These are phyloP conservation scores for Anacardium occidentale DNA, from an alignment of 345 rosid genomes.

Conservation along the genomic window DNA sequence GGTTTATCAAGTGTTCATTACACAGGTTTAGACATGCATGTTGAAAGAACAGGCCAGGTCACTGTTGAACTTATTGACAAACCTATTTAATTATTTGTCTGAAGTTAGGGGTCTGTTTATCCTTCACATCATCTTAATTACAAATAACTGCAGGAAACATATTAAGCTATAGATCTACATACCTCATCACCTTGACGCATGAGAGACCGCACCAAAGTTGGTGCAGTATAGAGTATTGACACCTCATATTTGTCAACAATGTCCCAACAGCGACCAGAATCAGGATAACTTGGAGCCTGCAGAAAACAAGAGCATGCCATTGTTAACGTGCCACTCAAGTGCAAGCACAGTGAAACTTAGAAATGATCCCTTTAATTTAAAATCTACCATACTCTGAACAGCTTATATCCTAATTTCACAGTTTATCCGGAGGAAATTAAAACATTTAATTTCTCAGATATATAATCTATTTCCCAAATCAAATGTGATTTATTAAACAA, in stretches of 20 bases:
- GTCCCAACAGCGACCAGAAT: slow-evolving; percentile 95
- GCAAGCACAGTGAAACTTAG: slow-evolving; percentile 3
- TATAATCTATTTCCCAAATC: slow-evolving; percentile 6
- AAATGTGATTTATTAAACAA: slow-evolving; percentile 1
- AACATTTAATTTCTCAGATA: slow-evolving; percentile 6
- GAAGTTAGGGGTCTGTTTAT: background rate
- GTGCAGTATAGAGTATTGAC: slow-evolving; percentile 92
- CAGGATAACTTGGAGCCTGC: slow-evolving; percentile 94
- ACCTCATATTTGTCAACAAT: slow-evolving; percentile 93
- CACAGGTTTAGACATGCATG: background rate
- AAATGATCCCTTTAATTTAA: background rate
- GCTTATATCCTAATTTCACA: background rate
- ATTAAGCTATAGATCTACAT: slow-evolving; percentile 20
- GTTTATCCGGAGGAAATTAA: background rate
- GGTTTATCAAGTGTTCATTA: slow-evolving; percentile 9
- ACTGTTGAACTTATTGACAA: background rate
- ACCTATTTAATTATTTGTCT: too few species aligned
- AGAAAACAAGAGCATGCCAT: slow-evolving; percentile 18
- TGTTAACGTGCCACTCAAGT: slow-evolving; percentile 22
- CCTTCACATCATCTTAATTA: slow-evolving; percentile 1
- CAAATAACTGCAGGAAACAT: background rate
- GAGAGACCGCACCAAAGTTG: slow-evolving; percentile 94
- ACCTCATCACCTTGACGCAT: slow-evolving; percentile 91
- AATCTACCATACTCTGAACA: background rate
- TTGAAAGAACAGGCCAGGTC: slow-evolving; percentile 5